Percentiles rank a stretch among this genome's conserved stretches.
Evolutionary conservation across 495 filamentous ascomycete genomes (phyloP).

Genomic region (Aspergillus campestris): DNA sequence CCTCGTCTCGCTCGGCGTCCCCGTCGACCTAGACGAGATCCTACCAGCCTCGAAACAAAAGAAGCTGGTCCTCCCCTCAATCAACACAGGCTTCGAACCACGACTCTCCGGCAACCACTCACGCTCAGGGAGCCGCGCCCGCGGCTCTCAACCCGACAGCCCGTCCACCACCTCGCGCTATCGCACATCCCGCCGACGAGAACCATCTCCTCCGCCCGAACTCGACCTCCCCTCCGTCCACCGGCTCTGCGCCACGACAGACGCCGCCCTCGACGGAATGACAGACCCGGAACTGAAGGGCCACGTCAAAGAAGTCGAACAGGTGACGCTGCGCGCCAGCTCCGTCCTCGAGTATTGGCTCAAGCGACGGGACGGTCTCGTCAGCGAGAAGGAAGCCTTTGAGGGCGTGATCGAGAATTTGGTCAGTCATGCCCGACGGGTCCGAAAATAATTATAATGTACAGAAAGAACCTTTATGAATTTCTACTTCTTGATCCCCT

Average conservation of each 20-base stretch:
- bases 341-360: constrained; percentile 86
- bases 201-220: constrained; percentile 58
- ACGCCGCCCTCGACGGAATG: constrained; percentile 67
- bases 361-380: constrained; percentile 69
- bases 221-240: constrained; percentile 72
- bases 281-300: constrained; percentile 63
- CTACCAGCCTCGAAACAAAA: constrained; percentile 95
- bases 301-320: constrained; percentile 66
- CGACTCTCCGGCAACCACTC: constrained; percentile 25
- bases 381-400: constrained; percentile 90
- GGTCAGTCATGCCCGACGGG: constrained; percentile 87
- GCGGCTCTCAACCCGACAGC: constrained; percentile 36
- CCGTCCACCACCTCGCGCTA: constrained; percentile 3
- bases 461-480: not conserved
- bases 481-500: not conserved
- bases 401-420: constrained; percentile 97
- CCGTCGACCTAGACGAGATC: constrained; percentile 95
- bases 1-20: constrained; percentile 90
- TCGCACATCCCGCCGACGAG: constrained; percentile 33
- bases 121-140: constrained; percentile 37
- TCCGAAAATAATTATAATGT: constrained; percentile 51
- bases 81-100: constrained; percentile 42
- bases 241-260: constrained; percentile 73
- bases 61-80: constrained; percentile 87
- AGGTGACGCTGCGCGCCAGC: constrained; percentile 57